Evolutionary conservation across 2,329 filamentous ascomycete species (phyloP), one percentile per base, ranked within the genome.

Genomic region (Neocatenulostroma microsporum): DNA sequence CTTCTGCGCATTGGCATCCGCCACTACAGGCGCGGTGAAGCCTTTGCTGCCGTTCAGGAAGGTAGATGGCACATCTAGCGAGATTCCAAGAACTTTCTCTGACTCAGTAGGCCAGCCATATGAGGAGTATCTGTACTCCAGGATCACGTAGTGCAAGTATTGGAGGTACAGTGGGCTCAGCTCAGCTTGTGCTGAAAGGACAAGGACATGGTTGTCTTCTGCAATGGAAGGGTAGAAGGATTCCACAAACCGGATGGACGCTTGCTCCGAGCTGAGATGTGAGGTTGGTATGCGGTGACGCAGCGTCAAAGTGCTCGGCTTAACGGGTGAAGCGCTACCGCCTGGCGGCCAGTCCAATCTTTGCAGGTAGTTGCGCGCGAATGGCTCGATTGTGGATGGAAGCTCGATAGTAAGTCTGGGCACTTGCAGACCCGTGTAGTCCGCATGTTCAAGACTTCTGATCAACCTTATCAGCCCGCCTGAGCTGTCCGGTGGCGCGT

Each of bases 331-430:
- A 62, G 69, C 15, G 58, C 61, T 49, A 59, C 61, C 25, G 53
- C 66, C 33, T 2, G 78, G 76, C 8, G 84, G 83, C 82, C 84
- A 93, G 21, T 68, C 63, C 45, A 86, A 82, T 1, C 50, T 56
- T 26, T 73, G 62, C 5, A 94, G 59, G 36, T 79, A 86, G 11
- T 64, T 62, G 34, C 75, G 68, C 4, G 84, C 74, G 2, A 76
- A 68, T 3, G 68, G 58, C 48, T 94, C 85, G 13, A 88, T 65
- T 20, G 76, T 64, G 19, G 75, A 66, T 1, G 88, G 86, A 6
- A 98, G 69, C 55, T 96, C 88, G 33, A 96, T 78, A 2, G 83
- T 94, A 30, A 98, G 66, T 44, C 82, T 78, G 3, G 88, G 88
- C 2, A 74, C 64, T 1, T 72, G 66, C 27, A 82, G 68, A 1